A percentile compares a stretch with the other conserved stretches of the same genome.
Evolutionary conservation across 495 filamentous ascomycete genomes (phyloP).

Genomic region (Articulospora tetracladia): DNA sequence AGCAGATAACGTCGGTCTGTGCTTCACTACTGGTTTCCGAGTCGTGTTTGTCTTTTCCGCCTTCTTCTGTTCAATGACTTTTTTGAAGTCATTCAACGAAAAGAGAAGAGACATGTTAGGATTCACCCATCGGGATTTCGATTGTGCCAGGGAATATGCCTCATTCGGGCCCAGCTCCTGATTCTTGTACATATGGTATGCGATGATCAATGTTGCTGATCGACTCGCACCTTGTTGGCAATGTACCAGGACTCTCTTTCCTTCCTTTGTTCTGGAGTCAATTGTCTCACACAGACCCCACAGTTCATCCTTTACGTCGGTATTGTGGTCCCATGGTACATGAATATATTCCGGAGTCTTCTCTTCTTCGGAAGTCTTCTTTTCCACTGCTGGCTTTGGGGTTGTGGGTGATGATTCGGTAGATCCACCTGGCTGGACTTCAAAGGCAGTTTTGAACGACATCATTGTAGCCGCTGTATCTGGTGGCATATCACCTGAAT

Average conservation of each 20-base stretch:
- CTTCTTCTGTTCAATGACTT: slow-evolving; percentile 53
- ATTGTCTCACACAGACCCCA: slow-evolving; percentile 82
- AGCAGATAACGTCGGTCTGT: slow-evolving; percentile 48
- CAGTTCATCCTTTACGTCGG: slow-evolving; percentile 86
- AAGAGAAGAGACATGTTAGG: slow-evolving; percentile 99
- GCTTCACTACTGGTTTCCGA: slow-evolving; percentile 38
- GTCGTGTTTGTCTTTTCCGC: slow-evolving; percentile 21
- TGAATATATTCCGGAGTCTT: slow-evolving; percentile 87
- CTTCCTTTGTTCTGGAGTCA: slow-evolving; percentile 68
- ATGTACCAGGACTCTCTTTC: slow-evolving; percentile 88
- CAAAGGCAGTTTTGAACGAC: slow-evolving; percentile 72
- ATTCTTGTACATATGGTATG: slow-evolving; percentile 92
- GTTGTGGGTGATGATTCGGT: slow-evolving; percentile 48
- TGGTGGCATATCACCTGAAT: slow-evolving; percentile 49
- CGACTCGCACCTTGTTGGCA: slow-evolving; percentile 95
- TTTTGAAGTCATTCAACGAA: slow-evolving; percentile 89
- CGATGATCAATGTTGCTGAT: slow-evolving; percentile 94
- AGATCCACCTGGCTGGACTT: slow-evolving; percentile 39
- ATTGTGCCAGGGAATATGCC: slow-evolving; percentile 87
- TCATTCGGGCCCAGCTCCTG: slow-evolving; percentile 84
- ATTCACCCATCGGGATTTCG: slow-evolving; percentile 89
- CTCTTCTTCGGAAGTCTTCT: slow-evolving; percentile 71
- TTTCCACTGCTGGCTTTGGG: slow-evolving; percentile 45
- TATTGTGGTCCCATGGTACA: slow-evolving; percentile 97
- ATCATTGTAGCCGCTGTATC: slow-evolving; percentile 65